Base-by-base conservation (phyloP, 176 grass and related monocot genomes). In the Oryza meyeriana region DNA sequence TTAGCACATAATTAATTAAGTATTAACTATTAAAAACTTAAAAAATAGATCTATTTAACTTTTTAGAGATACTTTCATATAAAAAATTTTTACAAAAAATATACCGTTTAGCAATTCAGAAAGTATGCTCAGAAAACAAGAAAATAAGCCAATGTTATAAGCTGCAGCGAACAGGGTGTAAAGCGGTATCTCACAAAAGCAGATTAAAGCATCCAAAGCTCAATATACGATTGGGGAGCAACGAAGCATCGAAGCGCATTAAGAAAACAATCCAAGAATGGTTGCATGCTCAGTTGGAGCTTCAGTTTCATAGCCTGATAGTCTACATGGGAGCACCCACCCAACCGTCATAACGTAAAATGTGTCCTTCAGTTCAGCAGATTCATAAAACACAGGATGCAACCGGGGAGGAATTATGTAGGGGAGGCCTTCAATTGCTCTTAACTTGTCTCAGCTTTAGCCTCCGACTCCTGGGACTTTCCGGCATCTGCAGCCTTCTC, bases 371-470 rank as follows among this genome's bases (percentile, higher is more conserved):
- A 39, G 74, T 77, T 78, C 29, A 76, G 38, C 22, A 67, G 44
- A 77, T 72, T 32, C 16, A 74, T 84, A 61, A 67, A 82, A 65
- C 66, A 47, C 10, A n/a, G 17, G 79, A 78, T 86, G 76, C 83
- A 78, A 68, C 66, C 2, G 31, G 31, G 36, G 14, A 61, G 75
- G 4, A 25, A 72, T 59, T 70, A 85, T 59, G 76, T 42, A 31
- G 63, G 10, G 40, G 28, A 87, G 24, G 45, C 38, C 66, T 85
- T 93, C 40, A 75, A 17, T 77, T 84, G 87, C 66, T 84, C 50
- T 79, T 79, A 38, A 47, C 76, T 38, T 20, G 87, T 25, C 74
- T 89, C 87, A 1, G 57, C 66, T 61, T 87, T 87, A 22, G 26
- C 81, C 16, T 81, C 84, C 8, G 41, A 40, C 25, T 83, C 84